A percentile compares a stretch with the other conserved stretches of the same genome.
Evolutionary conservation across 768 basidiomycete genomes (phyloP).

Genomic region (Lepiota brunneoincarnata): DNA sequence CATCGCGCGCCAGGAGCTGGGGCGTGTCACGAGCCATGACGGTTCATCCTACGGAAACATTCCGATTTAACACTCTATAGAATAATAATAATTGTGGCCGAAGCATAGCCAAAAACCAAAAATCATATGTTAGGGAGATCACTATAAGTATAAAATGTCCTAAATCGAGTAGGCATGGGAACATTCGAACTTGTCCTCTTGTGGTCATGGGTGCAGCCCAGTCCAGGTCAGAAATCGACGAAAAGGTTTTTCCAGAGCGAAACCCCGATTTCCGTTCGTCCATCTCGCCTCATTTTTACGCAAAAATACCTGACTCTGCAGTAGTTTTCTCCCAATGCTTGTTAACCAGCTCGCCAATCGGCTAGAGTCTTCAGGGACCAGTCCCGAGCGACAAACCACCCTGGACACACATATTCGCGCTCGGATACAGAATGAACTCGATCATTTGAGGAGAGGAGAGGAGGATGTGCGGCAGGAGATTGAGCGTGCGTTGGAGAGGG

Average conservation of each 20-base stretch:
- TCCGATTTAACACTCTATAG: no score
- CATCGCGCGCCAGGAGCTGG: no score
- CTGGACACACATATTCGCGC: slow-evolving; percentile 73
- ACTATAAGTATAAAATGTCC: no score
- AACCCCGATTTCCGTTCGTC: slow-evolving; percentile 49
- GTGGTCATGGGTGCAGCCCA: slow-evolving; percentile 63
- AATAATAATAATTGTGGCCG: no score
- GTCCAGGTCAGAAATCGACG: slow-evolving; percentile 54
- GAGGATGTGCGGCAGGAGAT: slow-evolving; percentile 69
- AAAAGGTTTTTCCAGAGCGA: slow-evolving; percentile 59
- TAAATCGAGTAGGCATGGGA: slow-evolving; percentile 1
- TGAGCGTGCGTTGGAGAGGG: slow-evolving; percentile 77
- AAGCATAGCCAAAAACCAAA: no score
- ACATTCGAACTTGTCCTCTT: slow-evolving; percentile 5
- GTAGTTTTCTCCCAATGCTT: slow-evolving; percentile 82
- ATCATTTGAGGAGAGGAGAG: slow-evolving; percentile 66
- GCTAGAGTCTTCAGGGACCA: slow-evolving; percentile 53
- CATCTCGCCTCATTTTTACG: neutral
- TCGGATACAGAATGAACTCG: slow-evolving; percentile 68
- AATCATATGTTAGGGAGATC: no score
- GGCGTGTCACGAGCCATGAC: no score
- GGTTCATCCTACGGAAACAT: no score
- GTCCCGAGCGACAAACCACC: slow-evolving; percentile 67
- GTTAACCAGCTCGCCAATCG: slow-evolving; percentile 76
- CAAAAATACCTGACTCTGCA: neutral